These are phyloP conservation scores for Amaranthus cruentus DNA, from an alignment of 148 eudicot species.

Conservation along the genomic window DNA sequence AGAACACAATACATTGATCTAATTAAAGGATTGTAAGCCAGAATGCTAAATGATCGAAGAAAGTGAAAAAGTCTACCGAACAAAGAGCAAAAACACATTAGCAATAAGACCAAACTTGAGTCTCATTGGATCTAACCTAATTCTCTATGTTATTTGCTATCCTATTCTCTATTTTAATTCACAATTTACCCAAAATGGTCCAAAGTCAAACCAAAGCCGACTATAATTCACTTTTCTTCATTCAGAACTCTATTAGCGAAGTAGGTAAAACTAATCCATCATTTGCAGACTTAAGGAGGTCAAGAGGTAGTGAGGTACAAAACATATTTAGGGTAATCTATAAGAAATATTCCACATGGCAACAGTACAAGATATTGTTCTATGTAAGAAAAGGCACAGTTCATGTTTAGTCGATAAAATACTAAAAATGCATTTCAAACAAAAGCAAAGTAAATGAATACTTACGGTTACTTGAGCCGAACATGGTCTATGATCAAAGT, in stretches of 20 bases:
- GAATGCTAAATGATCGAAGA: background rate
- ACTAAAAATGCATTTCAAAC: background rate
- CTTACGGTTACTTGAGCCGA: slow-evolving; percentile 50
- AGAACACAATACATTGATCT: background rate
- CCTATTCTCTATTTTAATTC: too few relatives aligned
- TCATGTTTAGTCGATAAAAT: background rate
- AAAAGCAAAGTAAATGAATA: background rate
- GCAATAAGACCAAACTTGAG: background rate
- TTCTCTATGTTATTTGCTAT: too few relatives aligned
- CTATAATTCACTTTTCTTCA: too few relatives aligned
- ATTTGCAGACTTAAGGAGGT: background rate
- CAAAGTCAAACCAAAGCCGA: too few relatives aligned
- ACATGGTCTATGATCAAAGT: slow-evolving; percentile 31
- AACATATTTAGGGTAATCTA: background rate
- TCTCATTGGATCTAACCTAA: background rate
- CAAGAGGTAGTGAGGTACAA: background rate
- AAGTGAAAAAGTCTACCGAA: background rate
- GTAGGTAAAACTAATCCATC: too few relatives aligned
- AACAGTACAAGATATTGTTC: too few relatives aligned
- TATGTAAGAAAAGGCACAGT: background rate
- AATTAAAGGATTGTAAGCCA: background rate
- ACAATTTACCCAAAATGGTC: too few relatives aligned
- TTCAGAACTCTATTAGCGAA: too few relatives aligned
- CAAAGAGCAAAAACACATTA: background rate
- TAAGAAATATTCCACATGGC: background rate